phyloP scores from a whole-genome alignment of 176 grass and related monocot genomes.

The Ampelocalamus luodianensis region DNA sequence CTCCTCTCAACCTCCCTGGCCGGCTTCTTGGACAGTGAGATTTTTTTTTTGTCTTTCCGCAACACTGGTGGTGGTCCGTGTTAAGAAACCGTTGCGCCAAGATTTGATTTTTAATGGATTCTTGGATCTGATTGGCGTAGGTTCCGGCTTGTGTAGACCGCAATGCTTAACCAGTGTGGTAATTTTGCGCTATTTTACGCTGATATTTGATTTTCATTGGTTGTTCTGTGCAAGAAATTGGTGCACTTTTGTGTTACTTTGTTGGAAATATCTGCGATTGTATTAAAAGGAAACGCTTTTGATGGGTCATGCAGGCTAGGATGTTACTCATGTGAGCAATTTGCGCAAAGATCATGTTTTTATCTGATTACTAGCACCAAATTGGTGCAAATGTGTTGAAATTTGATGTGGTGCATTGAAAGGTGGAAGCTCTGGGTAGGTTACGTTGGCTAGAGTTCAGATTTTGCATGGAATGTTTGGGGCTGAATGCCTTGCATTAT shows the following conservation, averaged over 20 bases:
- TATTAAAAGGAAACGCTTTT: not conserved
- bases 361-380: not conserved
- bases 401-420: not conserved
- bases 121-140: constrained; percentile 36
- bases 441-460: not conserved
- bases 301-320: not conserved
- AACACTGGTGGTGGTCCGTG: not conserved
- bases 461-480: not conserved
- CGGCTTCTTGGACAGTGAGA: constrained; percentile 67
- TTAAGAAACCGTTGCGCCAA: not conserved
- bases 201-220: not conserved
- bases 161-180: not conserved
- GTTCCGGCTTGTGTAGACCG: not conserved
- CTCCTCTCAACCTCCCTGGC: constrained; percentile 62
- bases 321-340: not conserved
- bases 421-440: not conserved
- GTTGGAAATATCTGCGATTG: not conserved
- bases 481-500: not conserved
- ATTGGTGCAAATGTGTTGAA: not conserved
- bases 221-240: not conserved
- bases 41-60: not conserved
- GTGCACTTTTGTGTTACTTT: not conserved
- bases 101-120: constrained; percentile 36
- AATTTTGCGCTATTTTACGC: not conserved
- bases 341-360: not conserved